These are phyloP conservation scores for Ceraceosorus guamensis DNA, from an alignment of 1,284 basidiomycete species.

Conservation along the genomic window DNA sequence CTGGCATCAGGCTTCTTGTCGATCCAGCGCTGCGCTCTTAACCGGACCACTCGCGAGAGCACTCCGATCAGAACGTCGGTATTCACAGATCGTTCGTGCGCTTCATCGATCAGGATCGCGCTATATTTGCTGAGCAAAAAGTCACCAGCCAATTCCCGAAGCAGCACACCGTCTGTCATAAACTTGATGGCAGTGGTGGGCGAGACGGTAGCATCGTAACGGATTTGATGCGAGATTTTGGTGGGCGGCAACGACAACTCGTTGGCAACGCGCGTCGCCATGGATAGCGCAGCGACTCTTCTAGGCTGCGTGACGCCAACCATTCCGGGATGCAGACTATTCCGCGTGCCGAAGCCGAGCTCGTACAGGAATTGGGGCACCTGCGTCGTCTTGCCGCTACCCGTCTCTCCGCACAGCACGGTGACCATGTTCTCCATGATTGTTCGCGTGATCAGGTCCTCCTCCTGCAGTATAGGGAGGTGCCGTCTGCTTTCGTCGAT, in stretches of 20 bases:
- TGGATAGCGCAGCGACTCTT: slow-evolving; percentile 91
- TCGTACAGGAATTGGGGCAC: slow-evolving; percentile 89
- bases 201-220: slow-evolving; percentile 89
- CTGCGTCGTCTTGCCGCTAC: slow-evolving; percentile 97
- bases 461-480: slow-evolving; percentile 85
- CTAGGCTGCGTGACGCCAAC: slow-evolving; percentile 96
- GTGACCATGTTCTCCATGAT: slow-evolving; percentile 74
- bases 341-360: slow-evolving; percentile 72
- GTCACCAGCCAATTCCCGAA: slow-evolving; percentile 85
- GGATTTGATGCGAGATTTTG: slow-evolving; percentile 88
- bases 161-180: slow-evolving; percentile 97
- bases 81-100: slow-evolving; percentile 95
- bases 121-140: slow-evolving; percentile 85
- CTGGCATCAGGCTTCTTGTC: slow-evolving; percentile 44
- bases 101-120: slow-evolving; percentile 84
- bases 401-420: slow-evolving; percentile 75
- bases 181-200: slow-evolving; percentile 89
- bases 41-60: slow-evolving; percentile 77
- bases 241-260: slow-evolving; percentile 76
- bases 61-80: slow-evolving; percentile 97
- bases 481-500: slow-evolving; percentile 71
- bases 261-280: slow-evolving; percentile 80
- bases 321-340: slow-evolving; percentile 73
- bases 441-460: slow-evolving; percentile 87
- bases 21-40: slow-evolving; percentile 57